These are phyloP conservation scores for Rhinocladiella mackenziei DNA, from an alignment of 2,329 filamentous ascomycete genomes.

Conservation along the genomic window DNA sequence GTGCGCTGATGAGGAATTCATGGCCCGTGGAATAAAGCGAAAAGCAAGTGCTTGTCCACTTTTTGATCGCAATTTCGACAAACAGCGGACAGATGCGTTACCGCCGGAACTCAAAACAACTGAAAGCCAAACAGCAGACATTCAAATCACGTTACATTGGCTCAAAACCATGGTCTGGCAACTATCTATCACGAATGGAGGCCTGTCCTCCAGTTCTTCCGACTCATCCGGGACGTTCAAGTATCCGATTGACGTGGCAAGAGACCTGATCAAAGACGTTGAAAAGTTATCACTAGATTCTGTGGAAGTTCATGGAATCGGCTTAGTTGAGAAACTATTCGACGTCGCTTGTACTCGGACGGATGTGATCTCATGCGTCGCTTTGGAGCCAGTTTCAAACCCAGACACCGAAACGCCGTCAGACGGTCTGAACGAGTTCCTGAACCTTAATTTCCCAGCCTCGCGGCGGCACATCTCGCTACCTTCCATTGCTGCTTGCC, in stretches of 20 bases:
- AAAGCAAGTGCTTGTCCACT: slow-evolving; percentile 53
- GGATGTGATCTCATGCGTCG: slow-evolving; percentile 64
- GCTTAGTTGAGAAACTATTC: slow-evolving; percentile 77
- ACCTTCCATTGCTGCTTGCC: slow-evolving; percentile 69
- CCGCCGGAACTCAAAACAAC: slow-evolving; percentile 25
- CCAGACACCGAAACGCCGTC: slow-evolving; percentile 46
- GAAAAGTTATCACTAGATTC: slow-evolving; percentile 67
- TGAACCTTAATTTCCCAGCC: slow-evolving; percentile 65
- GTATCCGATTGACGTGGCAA: slow-evolving; percentile 60
- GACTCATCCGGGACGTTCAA: slow-evolving; percentile 60
- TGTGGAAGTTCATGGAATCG: slow-evolving; percentile 70
- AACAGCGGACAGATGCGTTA: slow-evolving; percentile 38
- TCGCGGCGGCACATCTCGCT: slow-evolving; percentile 71
- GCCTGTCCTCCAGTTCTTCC: slow-evolving; percentile 57
- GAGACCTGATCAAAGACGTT: slow-evolving; percentile 62
- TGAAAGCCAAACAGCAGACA: slow-evolving; percentile 28
- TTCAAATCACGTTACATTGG: slow-evolving; percentile 66
- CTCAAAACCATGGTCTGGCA: slow-evolving; percentile 69
- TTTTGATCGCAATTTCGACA: slow-evolving; percentile 59
- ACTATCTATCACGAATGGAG: slow-evolving; percentile 62
- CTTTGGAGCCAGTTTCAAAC: slow-evolving; percentile 27
- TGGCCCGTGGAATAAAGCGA: slow-evolving; percentile 65
- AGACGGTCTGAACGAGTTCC: slow-evolving; percentile 67
- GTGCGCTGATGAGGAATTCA: slow-evolving; percentile 62
- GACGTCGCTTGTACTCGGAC: slow-evolving; percentile 70